Evolutionary conservation across 192 early-diverging fungal species (phyloP), one percentile per base, ranked within the genome.

Genomic region (Lunasporangiospora selenospora): DNA sequence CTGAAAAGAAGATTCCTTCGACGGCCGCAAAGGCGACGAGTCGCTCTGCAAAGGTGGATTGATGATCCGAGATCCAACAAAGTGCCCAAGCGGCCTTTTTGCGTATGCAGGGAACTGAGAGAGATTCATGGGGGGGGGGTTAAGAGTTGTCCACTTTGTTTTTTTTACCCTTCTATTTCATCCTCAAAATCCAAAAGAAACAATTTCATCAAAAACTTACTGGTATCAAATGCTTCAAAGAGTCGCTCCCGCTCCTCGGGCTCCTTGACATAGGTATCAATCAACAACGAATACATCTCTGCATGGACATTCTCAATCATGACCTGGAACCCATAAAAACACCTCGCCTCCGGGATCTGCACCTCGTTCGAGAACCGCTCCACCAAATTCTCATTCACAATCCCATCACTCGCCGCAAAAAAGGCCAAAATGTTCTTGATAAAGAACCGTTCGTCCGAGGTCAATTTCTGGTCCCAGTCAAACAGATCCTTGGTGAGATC

Each of bases 1-100:
- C 97, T 57, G 92, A 95, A 81, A 97, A 98, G 85, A 98, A 98
- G 77, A 98, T 96, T 42, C 97, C 97, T 73, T 98, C 97, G 16
- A 99, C 95, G 19, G 93, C 95, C 41, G 95, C 95, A 84, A 99
- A 99, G 48, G 95, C 97, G 38, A 97, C 87, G 40, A 98, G 81
- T 45, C 97, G 89, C 58, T 94, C 90, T 46, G 92, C 94, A 83
- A 97, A 99, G 37, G 89, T 85, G 18, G 93, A 83, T 44, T 83
- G 76, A 34, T 83, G 71, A 80, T 91, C 89, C 6, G 81, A 80
- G 59, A 99, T 97, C 94, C 95, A 99, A 40, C 87, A 86, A 71
- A 97, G 75, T 7, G 97, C 95, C 97, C 97, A 99, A 57, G 95
- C 90, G 49, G 97, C 97, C 88, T 99, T 99, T 54, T 88, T 90